Conservation (phyloP, 305 asterid genomes). For the Solanum hybrid region DNA sequence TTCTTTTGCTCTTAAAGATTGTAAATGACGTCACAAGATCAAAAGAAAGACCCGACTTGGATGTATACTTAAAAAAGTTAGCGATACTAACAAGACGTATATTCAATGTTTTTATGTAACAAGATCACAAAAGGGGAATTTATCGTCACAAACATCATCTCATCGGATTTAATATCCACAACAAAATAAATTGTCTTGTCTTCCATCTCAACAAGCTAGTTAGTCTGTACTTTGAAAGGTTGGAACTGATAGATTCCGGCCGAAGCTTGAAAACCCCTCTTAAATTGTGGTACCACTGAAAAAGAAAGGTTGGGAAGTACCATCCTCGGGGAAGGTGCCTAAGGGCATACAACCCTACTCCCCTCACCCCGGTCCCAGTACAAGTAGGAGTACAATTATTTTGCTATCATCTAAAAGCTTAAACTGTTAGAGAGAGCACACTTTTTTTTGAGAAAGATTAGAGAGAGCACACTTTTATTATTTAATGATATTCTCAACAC, state of each 20-base stretch:
- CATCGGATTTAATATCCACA: background rate
- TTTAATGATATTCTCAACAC: background rate
- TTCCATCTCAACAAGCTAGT: background rate
- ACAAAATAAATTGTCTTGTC: background rate
- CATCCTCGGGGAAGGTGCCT: background rate
- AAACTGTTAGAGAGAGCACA: background rate
- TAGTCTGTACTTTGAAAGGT: background rate
- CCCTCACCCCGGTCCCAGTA: background rate
- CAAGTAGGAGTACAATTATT: background rate
- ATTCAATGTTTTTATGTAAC: background rate
- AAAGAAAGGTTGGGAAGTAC: background rate
- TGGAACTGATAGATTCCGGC: background rate
- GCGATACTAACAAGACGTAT: background rate
- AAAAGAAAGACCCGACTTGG: background rate
- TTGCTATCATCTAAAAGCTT: background rate
- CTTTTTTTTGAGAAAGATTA: background rate
- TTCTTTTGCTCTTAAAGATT: background rate
- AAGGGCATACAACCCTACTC: background rate
- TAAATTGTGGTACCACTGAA: background rate
- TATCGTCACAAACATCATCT: background rate
- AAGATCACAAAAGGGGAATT: background rate
- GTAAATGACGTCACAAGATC: background rate
- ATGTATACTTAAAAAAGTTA: background rate
- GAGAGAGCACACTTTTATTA: background rate
- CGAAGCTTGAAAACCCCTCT: background rate